A percentile compares a stretch with the other conserved stretches of the same genome.
Evolutionary conservation across 2,329 filamentous ascomycete genomes (phyloP).

Genomic region (Botrytis fragariae): DNA sequence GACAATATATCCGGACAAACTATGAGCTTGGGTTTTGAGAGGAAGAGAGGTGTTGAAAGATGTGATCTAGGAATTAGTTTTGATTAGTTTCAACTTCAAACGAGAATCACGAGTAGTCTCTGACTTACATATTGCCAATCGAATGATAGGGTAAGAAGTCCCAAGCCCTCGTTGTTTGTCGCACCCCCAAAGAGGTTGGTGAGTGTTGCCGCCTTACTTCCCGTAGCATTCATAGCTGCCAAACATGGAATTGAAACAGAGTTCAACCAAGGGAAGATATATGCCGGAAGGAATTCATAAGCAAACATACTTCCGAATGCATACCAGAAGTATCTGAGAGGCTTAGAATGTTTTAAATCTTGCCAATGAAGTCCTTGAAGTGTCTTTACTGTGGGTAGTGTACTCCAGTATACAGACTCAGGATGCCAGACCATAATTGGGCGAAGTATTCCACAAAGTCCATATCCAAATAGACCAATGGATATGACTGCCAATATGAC

Average conservation of each 20-base stretch:
- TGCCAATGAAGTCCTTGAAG: constrained; percentile 44
- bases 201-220: constrained; percentile 41
- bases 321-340: constrained; percentile 44
- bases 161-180: constrained; percentile 46
- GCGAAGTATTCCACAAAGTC: constrained; percentile 48
- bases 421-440: constrained; percentile 48
- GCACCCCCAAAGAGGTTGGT: constrained; percentile 50
- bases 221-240: constrained; percentile 40
- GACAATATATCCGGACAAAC: constrained; percentile 45
- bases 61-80: constrained; percentile 45
- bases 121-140: constrained; percentile 49
- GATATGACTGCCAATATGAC: constrained; percentile 48
- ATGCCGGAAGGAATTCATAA: constrained; percentile 51
- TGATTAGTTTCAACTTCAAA: constrained; percentile 7
- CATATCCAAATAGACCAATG: constrained; percentile 50
- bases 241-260: constrained; percentile 47
- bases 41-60: constrained; percentile 54
- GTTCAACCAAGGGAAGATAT: constrained; percentile 46
- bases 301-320: constrained; percentile 44
- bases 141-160: constrained; percentile 43
- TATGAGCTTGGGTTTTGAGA: constrained; percentile 49
- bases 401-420: constrained; percentile 48
- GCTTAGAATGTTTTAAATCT: constrained; percentile 41
- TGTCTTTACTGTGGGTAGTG: constrained; percentile 42
- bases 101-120: background rate